A percentile compares a stretch with the other conserved stretches of the same genome.
Evolutionary conservation across 495 filamentous ascomycete genomes (phyloP).

Genomic region (Penicillium longicatenatum): DNA sequence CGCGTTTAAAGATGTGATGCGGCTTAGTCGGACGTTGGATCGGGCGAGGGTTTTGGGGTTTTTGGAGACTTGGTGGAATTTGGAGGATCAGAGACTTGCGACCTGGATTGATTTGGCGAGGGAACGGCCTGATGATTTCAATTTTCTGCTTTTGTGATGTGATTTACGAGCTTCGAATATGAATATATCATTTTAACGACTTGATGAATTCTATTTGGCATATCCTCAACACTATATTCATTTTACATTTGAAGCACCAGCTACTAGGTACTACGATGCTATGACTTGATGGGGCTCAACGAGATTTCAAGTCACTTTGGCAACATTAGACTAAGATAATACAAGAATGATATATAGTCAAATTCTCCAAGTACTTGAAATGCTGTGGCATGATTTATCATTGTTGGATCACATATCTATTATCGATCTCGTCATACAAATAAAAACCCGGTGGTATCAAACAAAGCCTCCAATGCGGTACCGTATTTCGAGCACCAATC

Average conservation of each 20-base stretch:
- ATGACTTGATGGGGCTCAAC: too few species aligned
- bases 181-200: not conserved
- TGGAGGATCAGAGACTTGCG: not conserved
- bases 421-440: constrained; percentile 19
- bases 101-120: constrained; percentile 23
- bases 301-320: too few species aligned
- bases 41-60: constrained; percentile 19
- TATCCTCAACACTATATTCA: too few species aligned
- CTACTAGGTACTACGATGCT: too few species aligned
- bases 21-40: constrained; percentile 21
- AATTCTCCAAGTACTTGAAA: too few species aligned
- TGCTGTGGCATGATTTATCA: constrained; percentile 14
- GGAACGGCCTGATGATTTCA: constrained; percentile 5
- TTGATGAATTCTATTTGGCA: not conserved
- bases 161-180: not conserved
- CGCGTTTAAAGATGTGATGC: constrained; percentile 17
- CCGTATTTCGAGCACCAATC: not conserved
- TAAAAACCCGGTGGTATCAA: constrained; percentile 19
- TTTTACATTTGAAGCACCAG: too few species aligned
- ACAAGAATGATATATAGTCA: too few species aligned
- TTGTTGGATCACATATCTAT: constrained; percentile 24
- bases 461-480: not conserved
- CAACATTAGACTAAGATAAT: too few species aligned
- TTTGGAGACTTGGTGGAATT: constrained; percentile 18
- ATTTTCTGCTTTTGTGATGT: constrained; percentile 10